Conservation (phyloP, 2,329 filamentous ascomycete species). For the Orbilia quercus region DNA sequence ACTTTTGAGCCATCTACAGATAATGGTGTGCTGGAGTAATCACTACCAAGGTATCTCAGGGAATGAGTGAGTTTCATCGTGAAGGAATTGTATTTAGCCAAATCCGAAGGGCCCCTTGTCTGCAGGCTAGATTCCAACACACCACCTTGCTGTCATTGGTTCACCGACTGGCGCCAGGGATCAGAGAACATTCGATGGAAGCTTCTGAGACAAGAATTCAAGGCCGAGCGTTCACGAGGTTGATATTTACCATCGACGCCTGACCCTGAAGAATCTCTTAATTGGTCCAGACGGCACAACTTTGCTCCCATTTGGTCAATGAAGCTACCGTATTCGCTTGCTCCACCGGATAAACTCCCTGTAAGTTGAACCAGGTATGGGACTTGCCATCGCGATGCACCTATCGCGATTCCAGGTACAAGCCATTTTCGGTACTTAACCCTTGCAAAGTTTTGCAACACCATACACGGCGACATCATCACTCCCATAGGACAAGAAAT, state of each 20-base stretch:
- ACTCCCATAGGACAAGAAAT: conserved; percentile 28
- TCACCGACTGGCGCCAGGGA: conserved; percentile 34
- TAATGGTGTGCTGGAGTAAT: conserved; percentile 41
- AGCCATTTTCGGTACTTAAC: conserved; percentile 5
- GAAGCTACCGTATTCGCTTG: conserved; percentile 40
- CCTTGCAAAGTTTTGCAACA: conserved; percentile 47
- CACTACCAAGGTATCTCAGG: conserved; percentile 48
- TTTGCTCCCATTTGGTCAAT: conserved; percentile 3
- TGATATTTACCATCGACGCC: conserved; percentile 18
- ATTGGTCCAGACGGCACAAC: conserved; percentile 11
- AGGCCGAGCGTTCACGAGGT: conserved; percentile 3
- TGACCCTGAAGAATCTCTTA: background rate
- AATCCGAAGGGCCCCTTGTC: conserved; percentile 42
- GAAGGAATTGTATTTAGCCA: conserved; percentile 54
- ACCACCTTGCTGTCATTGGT: conserved; percentile 38
- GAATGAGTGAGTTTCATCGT: conserved; percentile 51
- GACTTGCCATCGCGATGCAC: conserved; percentile 26
- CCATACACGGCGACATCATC: conserved; percentile 18
- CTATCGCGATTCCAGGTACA: conserved; percentile 41
- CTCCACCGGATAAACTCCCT: conserved; percentile 52
- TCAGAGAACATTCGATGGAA: conserved; percentile 52
- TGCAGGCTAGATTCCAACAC: conserved; percentile 20
- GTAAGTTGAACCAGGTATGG: conserved; percentile 41
- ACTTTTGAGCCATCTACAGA: conserved; percentile 26
- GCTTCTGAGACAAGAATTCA: conserved; percentile 19